These are phyloP conservation scores for Narthecium ossifragum DNA, from an alignment of 106 monocot genomes.

Conservation along the genomic window DNA sequence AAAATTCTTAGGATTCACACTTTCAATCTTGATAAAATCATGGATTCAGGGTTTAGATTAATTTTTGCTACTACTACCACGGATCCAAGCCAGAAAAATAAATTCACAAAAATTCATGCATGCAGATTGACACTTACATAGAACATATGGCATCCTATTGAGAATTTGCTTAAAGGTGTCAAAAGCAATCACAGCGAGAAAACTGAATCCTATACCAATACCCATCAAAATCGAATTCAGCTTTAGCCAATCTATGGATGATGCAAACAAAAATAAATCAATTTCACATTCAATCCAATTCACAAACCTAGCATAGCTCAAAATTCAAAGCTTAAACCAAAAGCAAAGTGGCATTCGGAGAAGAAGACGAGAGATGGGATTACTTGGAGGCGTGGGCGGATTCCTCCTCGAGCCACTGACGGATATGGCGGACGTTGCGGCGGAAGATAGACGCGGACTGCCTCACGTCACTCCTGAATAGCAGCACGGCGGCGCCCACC, in stretches of 20 bases:
- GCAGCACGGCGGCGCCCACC: conserved; percentile 68
- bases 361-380: not conserved
- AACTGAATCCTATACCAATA: not conserved
- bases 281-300: too few relatives aligned
- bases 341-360: not conserved
- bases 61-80: too few relatives aligned
- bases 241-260: not conserved
- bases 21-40: too few relatives aligned
- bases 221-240: not conserved
- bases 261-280: not conserved
- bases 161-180: too few relatives aligned
- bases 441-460: conserved; percentile 74
- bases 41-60: too few relatives aligned
- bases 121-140: too few relatives aligned
- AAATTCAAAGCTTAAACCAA: not conserved
- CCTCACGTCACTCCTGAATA: conserved; percentile 73
- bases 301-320: not conserved
- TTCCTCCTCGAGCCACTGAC: conserved; percentile 81
- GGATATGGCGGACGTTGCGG: conserved; percentile 72
- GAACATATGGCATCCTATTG: too few relatives aligned
- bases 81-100: too few relatives aligned
- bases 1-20: too few relatives aligned
- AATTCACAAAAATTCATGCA: too few relatives aligned
- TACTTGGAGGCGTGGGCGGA: conserved; percentile 62
- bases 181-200: not conserved